Base-by-base conservation (phyloP, 225 moss, liverwort and hornwort species). In the Polytrichum commune region DNA sequence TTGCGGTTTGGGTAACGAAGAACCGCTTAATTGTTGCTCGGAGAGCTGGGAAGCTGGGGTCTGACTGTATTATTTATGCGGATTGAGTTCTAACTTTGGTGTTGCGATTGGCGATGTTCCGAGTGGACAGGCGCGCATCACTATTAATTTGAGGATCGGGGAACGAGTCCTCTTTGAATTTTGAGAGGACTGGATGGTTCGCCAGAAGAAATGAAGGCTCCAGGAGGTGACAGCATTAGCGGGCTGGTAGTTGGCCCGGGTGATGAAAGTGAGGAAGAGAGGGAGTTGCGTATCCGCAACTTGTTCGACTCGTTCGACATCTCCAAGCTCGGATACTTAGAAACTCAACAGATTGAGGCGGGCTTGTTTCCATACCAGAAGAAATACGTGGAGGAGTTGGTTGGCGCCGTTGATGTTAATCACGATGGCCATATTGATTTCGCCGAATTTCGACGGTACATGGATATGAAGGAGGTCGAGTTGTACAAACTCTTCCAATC, bases 401-500 rank as follows among this genome's bases (percentile, higher is more conserved):
- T 90, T 23, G 46, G 19, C 1, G 90, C 84, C 1, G 85, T 85
- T 35, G 90, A 90, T 70, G 81, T 85, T 54, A 85, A 90, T 63
- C 73, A 70, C 1, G 90, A 90, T 70, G 90, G 90, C 16, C 83
- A 83, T 65, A 85, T 90, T 56, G 90, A 90, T 53, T 85, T 78
- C 18, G 78, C 75, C 7, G 90, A 90, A 70, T 90, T 90, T 67
- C 75, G 69, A 27, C 73, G 77, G 19, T 90, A 90, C 65, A 81
- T 87, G 90, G 85, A 90, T 62, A 35, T 22, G 24, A 90, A 90
- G 64, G 90, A 90, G 72, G 64, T 86, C 29, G 90, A 90, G 63
- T 64, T 90, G 67, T 87, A 85, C 63, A 78, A 73, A 23, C 81
- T 87, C 64, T 90, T 90, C 65, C 69, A 77, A 46, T 85, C 76